Evolutionary conservation across 257 asterid species (phyloP).

Genomic region (Fraxinus quadrangulata): DNA sequence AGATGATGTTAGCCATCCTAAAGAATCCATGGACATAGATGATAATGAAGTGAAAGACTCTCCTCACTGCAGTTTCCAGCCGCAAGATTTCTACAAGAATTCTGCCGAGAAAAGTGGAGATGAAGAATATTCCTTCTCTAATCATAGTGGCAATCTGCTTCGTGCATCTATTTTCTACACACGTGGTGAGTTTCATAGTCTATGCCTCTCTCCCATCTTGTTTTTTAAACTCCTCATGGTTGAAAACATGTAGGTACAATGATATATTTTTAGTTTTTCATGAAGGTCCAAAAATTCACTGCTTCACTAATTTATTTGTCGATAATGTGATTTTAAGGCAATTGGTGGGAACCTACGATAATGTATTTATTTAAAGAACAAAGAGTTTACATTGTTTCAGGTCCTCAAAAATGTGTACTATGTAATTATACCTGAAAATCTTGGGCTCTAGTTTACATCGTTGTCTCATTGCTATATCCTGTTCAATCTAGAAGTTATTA

Average conservation of each 20-base stretch:
- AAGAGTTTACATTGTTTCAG: too few species aligned
- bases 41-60: conserved; percentile 38
- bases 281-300: conserved; percentile 1
- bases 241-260: conserved; percentile 10
- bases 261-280: not conserved
- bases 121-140: conserved; percentile 33
- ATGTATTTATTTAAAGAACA: too few species aligned
- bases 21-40: conserved; percentile 41
- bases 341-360: not conserved
- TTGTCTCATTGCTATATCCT: conserved; percentile 5
- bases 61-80: conserved; percentile 34
- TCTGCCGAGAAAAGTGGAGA: conserved; percentile 44
- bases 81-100: conserved; percentile 31
- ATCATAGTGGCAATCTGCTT: conserved; percentile 42
- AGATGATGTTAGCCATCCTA: conserved; percentile 23
- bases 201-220: conserved; percentile 7
- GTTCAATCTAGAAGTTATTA: not conserved
- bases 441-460: not conserved
- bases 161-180: conserved; percentile 61
- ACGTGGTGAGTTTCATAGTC: conserved; percentile 49
- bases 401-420: conserved; percentile 7
- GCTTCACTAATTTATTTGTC: not conserved
- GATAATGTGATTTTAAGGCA: not conserved
- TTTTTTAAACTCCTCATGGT: conserved; percentile 16
- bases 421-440: conserved; percentile 6